These are phyloP conservation scores for Liriodendron chinense DNA, from an alignment of 164 flowering plant genomes.

Conservation along the genomic window DNA sequence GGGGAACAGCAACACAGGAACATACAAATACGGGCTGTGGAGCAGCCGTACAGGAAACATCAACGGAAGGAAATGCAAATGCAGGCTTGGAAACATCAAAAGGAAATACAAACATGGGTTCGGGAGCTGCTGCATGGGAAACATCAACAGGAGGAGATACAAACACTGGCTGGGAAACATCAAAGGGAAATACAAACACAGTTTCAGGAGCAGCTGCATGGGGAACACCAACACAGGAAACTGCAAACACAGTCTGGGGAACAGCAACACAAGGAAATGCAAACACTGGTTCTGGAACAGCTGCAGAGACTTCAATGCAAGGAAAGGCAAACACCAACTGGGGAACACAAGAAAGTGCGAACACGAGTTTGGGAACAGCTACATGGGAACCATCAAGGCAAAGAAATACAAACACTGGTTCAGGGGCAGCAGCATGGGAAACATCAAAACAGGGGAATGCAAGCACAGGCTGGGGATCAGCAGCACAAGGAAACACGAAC, in stretches of 20 bases:
- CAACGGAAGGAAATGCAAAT: conserved; percentile 21
- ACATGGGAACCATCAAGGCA: conserved; percentile 17
- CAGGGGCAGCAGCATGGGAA: conserved; percentile 22
- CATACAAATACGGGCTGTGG: conserved; percentile 4
- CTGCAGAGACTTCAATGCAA: conserved; percentile 15
- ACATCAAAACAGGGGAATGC: conserved; percentile 33
- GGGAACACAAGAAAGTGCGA: neutral
- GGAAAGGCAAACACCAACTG: conserved; percentile 13
- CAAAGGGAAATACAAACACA: conserved; percentile 17
- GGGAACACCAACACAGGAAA: neutral
- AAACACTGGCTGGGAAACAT: neutral
- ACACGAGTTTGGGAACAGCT: neutral
- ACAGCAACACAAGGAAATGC: conserved; percentile 8
- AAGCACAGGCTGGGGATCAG: conserved; percentile 43
- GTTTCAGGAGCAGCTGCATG: conserved; percentile 35
- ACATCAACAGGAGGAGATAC: conserved; percentile 2
- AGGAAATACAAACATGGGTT: neutral
- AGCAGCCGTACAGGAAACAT: too few relatives aligned
- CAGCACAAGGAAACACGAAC: conserved; percentile 22
- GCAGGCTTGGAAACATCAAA: neutral
- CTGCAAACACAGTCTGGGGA: conserved; percentile 1
- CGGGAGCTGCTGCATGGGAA: neutral
- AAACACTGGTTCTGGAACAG: conserved; percentile 15
- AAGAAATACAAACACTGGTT: neutral
- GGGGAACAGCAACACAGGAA: conserved; percentile 33